phyloP scores from a whole-genome alignment of 129 eudicot species.

The Gnaphalium uliginosum region DNA sequence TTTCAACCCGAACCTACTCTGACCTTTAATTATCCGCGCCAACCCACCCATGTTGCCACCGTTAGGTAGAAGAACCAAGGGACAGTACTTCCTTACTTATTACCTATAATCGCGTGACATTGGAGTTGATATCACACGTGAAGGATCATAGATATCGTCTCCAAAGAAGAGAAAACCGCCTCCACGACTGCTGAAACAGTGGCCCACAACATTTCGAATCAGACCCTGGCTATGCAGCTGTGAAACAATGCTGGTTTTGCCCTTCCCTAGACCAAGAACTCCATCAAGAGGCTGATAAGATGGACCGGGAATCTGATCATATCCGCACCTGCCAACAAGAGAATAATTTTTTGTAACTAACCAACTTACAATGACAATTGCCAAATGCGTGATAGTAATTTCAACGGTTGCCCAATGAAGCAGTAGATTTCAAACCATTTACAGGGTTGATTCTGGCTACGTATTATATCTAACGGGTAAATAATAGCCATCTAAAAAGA shows the following conservation, averaged over 20 bases:
- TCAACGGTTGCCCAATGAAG: too few species aligned
- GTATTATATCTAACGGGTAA: neutral
- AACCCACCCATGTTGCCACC: neutral
- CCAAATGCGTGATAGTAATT: too few species aligned
- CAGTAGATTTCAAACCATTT: too few species aligned
- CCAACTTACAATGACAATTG: too few species aligned
- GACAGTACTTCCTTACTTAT: neutral
- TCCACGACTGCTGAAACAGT: slow-evolving; percentile 70
- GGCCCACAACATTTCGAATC: slow-evolving; percentile 71
- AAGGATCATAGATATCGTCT: slow-evolving; percentile 65
- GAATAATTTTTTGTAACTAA: neutral
- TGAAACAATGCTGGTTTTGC: slow-evolving; percentile 69
- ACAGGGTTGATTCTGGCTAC: neutral
- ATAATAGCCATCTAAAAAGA: neutral
- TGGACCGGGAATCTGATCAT: slow-evolving; percentile 89
- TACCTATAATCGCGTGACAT: slow-evolving; percentile 72
- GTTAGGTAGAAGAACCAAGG: neutral
- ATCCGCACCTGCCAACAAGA: slow-evolving; percentile 69
- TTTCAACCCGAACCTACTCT: too few species aligned
- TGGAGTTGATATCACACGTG: slow-evolving; percentile 66
- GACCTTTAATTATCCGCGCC: too few species aligned
- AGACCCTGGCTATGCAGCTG: slow-evolving; percentile 70
- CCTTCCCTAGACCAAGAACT: slow-evolving; percentile 89
- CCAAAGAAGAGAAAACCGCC: slow-evolving; percentile 88
- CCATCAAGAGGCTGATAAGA: slow-evolving; percentile 86